A percentile compares a stretch with the other conserved stretches of the same genome.
These are phyloP conservation scores for Colletotrichum abscissum DNA, from an alignment of 2,329 filamentous ascomycete species.

Conservation along the genomic window DNA sequence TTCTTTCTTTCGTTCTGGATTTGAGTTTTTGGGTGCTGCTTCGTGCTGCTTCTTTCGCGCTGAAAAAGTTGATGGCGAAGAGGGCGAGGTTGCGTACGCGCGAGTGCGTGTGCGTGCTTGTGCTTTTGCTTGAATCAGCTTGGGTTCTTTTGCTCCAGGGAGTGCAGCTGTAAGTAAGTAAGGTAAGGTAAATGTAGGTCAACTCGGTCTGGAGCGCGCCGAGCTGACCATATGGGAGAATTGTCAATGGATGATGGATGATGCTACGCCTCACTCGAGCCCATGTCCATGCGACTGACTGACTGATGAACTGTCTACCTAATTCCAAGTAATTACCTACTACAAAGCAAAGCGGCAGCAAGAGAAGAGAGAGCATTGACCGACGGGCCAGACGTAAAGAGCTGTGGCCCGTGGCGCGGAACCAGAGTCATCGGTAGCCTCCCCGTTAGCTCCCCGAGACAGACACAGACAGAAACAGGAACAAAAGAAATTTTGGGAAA, in stretches of 20 bases:
- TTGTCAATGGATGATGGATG: background rate
- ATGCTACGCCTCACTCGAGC: background rate
- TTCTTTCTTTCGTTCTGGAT: background rate
- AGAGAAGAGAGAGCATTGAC: background rate
- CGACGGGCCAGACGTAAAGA: conserved; percentile 1
- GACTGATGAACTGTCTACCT: background rate
- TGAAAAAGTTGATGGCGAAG: background rate
- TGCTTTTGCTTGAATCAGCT: background rate
- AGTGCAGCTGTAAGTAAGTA: background rate
- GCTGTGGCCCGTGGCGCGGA: conserved; percentile 13
- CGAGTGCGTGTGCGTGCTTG: background rate
- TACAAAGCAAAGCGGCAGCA: background rate
- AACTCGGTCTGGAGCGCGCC: background rate
- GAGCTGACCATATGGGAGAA: background rate
- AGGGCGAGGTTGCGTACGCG: background rate
- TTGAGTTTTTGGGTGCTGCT: background rate
- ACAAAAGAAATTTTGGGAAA: background rate
- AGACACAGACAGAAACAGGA: background rate
- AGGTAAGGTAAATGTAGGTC: background rate
- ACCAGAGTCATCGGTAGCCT: conserved; percentile 2
- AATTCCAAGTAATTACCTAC: background rate
- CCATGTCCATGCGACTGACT: background rate
- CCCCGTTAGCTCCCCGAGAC: background rate
- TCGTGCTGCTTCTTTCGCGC: background rate
- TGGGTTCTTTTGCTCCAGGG: background rate